Percentiles rank a stretch among this genome's conserved stretches.
phyloP scores from a whole-genome alignment of 441 rosid species.

The Erysimum cheiri region DNA sequence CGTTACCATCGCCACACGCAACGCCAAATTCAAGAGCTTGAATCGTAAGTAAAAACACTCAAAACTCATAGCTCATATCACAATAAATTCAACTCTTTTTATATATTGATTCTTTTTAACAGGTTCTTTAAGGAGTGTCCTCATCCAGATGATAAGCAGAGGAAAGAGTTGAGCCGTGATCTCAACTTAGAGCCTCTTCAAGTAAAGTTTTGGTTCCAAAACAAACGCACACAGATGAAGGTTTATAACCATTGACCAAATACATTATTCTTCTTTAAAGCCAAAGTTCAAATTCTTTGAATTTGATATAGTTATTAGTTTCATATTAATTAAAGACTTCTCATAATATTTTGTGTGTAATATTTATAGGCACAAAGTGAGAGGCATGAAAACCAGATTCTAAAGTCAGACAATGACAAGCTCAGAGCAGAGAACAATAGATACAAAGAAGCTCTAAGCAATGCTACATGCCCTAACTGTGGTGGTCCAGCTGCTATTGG shows the following conservation, averaged over 20 bases:
- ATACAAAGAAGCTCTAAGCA: constrained; percentile 85
- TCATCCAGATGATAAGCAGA: constrained; percentile 96
- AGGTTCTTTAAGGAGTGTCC: constrained; percentile 96
- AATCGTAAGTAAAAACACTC: constrained; percentile 70
- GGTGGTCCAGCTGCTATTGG: constrained; percentile 94
- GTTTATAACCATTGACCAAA: too few relatives aligned
- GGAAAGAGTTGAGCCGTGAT: constrained; percentile 86
- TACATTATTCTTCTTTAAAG: too few relatives aligned
- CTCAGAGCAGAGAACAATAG: constrained; percentile 84
- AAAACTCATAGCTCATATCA: neutral
- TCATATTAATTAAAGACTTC: neutral
- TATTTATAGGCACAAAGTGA: constrained; percentile 80
- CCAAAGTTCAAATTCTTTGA: too few relatives aligned
- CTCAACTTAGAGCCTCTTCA: constrained; percentile 88
- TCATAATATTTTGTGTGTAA: neutral
- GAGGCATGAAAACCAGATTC: constrained; percentile 76
- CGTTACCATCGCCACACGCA: constrained; percentile 98
- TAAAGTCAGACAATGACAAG: constrained; percentile 81
- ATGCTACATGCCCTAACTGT: constrained; percentile 90
- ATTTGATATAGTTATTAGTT: neutral
- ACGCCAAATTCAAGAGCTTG: constrained; percentile 94
- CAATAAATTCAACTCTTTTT: neutral
- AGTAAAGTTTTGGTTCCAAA: constrained; percentile 98
- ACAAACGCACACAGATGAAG: constrained; percentile 99
- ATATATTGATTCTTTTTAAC: constrained; percentile 7